Evolutionary conservation across 2,329 filamentous ascomycete genomes (phyloP), one percentile per base, ranked within the genome.

Genomic region (Aspergillus persii): DNA sequence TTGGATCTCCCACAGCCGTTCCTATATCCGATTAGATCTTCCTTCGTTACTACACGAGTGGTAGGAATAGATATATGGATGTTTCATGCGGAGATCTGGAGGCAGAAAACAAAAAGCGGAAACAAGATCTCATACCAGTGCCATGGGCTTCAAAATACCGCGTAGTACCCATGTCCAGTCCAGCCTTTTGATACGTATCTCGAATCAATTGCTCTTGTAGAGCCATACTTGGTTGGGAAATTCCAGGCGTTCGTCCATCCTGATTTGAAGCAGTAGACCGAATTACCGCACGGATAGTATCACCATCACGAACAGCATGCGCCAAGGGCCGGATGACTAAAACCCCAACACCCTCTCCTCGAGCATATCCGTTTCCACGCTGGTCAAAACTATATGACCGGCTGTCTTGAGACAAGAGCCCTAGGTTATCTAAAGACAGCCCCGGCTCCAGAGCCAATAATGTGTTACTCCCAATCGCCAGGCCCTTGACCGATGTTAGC

Each of bases 331-430:
- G 44, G 31, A 53, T 6, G 2, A 53, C 23, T 23, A 53, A 7
- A 27, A 26, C 26, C 5, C 33, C 51, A 29, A 8, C 9, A 15
- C 51, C 51, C 29, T 53, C 51, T 6, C 51, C 51, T 7, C 51
- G 18, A 15, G 18, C 51, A 7, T 41, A 53, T 4, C 51, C 51
- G 23, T 41, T 53, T 5, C 36, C 51, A 6, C 51, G n/a, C 8
- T 33, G 15, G 30, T 55, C 53, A 23, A 55, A 55, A 7, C 27
- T 31, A 33, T 49, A 55, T 27, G 12, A 36, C 15, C 53, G 44
- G 7, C 44, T 29, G 30, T 49, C 46, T 4, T 27, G 29, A 56
- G 52, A 78, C 74, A 55, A 39, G 4, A 55, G 15, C 2, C 46
- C 39, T 29, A 29, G 9, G 9, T 44, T 49, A 23, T n/a, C n/a